Base-by-base conservation (phyloP, 768 basidiomycete genomes). In the Asterophora parasitica region DNA sequence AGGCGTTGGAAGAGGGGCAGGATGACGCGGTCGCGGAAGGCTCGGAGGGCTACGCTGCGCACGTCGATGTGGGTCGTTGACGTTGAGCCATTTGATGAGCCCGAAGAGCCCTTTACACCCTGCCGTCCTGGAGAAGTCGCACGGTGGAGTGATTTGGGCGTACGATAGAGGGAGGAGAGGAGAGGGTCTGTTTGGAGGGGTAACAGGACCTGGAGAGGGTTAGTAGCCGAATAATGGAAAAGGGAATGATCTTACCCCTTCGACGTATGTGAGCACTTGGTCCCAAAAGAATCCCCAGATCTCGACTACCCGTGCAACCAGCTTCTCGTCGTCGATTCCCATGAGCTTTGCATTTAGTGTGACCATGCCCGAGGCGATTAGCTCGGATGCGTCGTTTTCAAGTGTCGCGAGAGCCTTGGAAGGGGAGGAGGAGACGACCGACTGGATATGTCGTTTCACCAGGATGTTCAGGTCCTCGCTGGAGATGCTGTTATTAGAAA, bases 281-380 rank as follows among this genome's bases (percentile, higher is more conserved):
- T 87, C 87, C 86, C 89, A 95, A 66, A 96, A 96, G 72, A 95
- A 94, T 11, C 77, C 79, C 92, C 93, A 97, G 13, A 88, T 75
- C 56, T 94, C 92, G 1, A 92, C 88, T 13, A 95, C 75, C 23
- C 90, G 76, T 4, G 72, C 71, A 4, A 94, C 69, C 12, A 97
- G 73, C 58, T 85, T 80, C 32, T 85, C 83, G 35, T 94, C 92
- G 20, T 92, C 86, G 7, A 87, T 69, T 3, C 77, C 82, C 26
- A 76, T 71, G 4, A 97, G 73, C 58, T 90, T 93, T 0, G 91
- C 82, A 55, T 90, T 92, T 19, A 97, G 74, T 2, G 92, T 97
- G 43, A 92, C 79, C 91, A 95, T 97, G 9, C 93, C 93, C 1
- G 82, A 77, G 1, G 81, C 80, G 45, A 95, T 87, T 39, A 97